A percentile compares a stretch with the other conserved stretches of the same genome.
phyloP scores from a whole-genome alignment of 1,284 basidiomycete species.

The Thelephora terrestris region DNA sequence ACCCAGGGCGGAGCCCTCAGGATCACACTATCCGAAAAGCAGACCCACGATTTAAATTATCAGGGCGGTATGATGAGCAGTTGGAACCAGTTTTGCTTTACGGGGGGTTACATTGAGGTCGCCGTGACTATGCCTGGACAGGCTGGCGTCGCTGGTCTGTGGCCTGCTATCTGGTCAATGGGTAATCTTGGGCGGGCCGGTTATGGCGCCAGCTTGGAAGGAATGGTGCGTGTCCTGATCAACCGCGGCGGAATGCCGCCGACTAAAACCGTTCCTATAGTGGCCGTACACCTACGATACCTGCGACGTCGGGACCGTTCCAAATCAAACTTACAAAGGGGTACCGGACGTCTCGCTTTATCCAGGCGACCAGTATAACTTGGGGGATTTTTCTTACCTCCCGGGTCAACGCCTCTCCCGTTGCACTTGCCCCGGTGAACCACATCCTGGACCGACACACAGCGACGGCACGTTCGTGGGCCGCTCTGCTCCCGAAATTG shows the following conservation, averaged over 20 bases:
- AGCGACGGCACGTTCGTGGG: conserved; percentile 43
- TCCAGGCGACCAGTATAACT: conserved; percentile 31
- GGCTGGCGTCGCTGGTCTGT: conserved; percentile 42
- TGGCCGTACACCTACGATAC: conserved; percentile 49
- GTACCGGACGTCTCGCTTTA: conserved; percentile 28
- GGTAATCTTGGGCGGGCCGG: conserved; percentile 49
- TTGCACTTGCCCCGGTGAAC: conserved; percentile 45
- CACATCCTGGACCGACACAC: conserved; percentile 46
- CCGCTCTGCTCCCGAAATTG: conserved; percentile 39
- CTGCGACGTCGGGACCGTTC: conserved; percentile 48
- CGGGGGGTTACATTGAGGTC: conserved; percentile 67
- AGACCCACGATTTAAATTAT: conserved; percentile 68
- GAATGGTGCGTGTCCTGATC: conserved; percentile 24
- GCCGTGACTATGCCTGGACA: conserved; percentile 77
- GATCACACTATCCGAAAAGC: conserved; percentile 62
- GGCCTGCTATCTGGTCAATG: conserved; percentile 48
- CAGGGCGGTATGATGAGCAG: conserved; percentile 60
- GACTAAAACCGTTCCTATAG: conserved; percentile 11
- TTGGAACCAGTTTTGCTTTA: conserved; percentile 96
- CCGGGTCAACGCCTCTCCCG: conserved; percentile 38
- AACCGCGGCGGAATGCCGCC: neutral
- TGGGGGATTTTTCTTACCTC: conserved; percentile 31
- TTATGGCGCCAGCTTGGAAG: conserved; percentile 51
- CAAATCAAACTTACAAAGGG: conserved; percentile 35
- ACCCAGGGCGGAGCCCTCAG: conserved; percentile 73